A percentile compares a stretch with the other conserved stretches of the same genome.
These are phyloP conservation scores for Turnera subulata DNA, from an alignment of 345 rosid species.

Conservation along the genomic window DNA sequence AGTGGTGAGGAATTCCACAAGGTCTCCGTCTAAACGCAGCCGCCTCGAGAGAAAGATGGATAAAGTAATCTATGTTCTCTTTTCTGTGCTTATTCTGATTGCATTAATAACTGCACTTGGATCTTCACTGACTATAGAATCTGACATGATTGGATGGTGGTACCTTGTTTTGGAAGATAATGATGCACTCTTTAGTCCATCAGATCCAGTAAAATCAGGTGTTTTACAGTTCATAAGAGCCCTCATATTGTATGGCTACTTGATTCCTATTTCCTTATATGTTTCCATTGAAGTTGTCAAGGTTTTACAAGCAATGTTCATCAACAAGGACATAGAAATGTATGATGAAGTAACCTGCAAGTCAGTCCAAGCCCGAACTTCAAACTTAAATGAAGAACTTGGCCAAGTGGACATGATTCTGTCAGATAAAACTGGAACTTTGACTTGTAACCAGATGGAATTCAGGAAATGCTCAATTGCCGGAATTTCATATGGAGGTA, in stretches of 20 bases:
- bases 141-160: constrained; percentile 57
- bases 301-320: constrained; percentile 64
- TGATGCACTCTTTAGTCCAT: constrained; percentile 39
- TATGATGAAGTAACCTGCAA: constrained; percentile 54
- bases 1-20: constrained; percentile 56
- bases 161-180: constrained; percentile 39
- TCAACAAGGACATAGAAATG: constrained; percentile 57
- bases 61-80: constrained; percentile 54
- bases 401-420: constrained; percentile 74
- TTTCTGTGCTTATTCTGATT: constrained; percentile 44
- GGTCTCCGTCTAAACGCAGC: constrained; percentile 72
- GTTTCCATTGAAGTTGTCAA: constrained; percentile 75
- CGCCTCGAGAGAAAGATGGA: constrained; percentile 69
- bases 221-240: constrained; percentile 51
- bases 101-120: constrained; percentile 51
- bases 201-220: constrained; percentile 37
- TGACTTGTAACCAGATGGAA: constrained; percentile 86
- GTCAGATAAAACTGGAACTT: constrained; percentile 81
- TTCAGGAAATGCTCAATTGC: constrained; percentile 79
- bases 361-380: constrained; percentile 64
- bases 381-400: constrained; percentile 72
- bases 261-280: constrained; percentile 77
- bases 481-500: constrained; percentile 59
- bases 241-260: constrained; percentile 61
- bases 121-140: constrained; percentile 32